These are phyloP conservation scores for Pichia rugopelliculosa DNA, from an alignment of 805 yeast species.

Conservation along the genomic window DNA sequence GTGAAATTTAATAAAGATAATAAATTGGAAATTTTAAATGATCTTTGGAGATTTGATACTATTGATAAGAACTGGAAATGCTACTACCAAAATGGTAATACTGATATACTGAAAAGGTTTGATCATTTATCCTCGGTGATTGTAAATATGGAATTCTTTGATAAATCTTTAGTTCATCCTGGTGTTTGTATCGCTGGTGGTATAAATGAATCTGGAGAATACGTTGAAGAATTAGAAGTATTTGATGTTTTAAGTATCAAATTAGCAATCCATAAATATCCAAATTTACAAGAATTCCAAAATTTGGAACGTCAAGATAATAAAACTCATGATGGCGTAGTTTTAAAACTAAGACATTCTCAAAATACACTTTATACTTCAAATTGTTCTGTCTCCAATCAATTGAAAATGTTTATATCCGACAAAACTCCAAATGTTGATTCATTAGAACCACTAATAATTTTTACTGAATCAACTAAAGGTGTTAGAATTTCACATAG, in stretches of 20 bases:
- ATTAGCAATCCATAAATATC: neutral
- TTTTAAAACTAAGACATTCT: constrained; percentile 1
- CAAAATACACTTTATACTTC: neutral
- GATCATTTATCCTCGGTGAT: constrained; percentile 44
- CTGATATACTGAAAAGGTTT: constrained; percentile 31
- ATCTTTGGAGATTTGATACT: constrained; percentile 62
- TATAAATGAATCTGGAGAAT: constrained; percentile 29
- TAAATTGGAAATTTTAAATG: constrained; percentile 43
- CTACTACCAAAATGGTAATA: constrained; percentile 32
- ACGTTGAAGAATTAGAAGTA: constrained; percentile 30
- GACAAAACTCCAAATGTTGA: constrained; percentile 3
- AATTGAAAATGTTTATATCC: neutral
- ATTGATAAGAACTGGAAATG: constrained; percentile 47
- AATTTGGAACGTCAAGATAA: neutral
- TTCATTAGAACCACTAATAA: constrained; percentile 21
- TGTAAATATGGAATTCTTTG: constrained; percentile 31
- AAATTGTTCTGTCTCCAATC: neutral
- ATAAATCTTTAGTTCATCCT: constrained; percentile 31
- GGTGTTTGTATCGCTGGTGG: constrained; percentile 55
- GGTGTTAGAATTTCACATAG: constrained; percentile 10
- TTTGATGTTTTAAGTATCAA: constrained; percentile 34
- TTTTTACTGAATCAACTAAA: constrained; percentile 10
- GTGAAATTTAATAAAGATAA: constrained; percentile 35
- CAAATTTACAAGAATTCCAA: neutral
- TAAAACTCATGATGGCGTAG: neutral